phyloP scores from a whole-genome alignment of 257 asterid species.

The Salvia miltiorrhiza region DNA sequence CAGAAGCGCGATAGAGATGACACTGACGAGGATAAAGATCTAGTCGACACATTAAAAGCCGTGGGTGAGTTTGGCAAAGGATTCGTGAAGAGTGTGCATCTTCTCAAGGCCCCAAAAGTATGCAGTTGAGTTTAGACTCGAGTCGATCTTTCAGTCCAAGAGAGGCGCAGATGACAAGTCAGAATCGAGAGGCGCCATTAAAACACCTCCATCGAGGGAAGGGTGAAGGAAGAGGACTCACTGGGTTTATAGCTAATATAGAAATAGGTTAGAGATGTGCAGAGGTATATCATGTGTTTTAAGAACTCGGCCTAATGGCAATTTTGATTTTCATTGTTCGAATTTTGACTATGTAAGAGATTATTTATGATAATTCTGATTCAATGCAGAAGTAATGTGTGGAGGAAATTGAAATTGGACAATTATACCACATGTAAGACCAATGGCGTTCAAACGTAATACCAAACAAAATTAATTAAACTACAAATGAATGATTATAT shows the following conservation, averaged over 20 bases:
- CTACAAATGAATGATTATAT: too few relatives aligned
- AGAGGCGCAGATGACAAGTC: not conserved
- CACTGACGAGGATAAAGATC: conserved; percentile 34
- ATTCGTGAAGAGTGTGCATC: conserved; percentile 64
- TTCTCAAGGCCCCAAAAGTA: conserved; percentile 64
- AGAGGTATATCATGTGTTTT: not conserved
- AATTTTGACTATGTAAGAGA: not conserved
- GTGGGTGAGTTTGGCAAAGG: conserved; percentile 91
- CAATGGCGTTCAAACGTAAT: too few relatives aligned
- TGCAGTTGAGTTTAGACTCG: conserved; percentile 15
- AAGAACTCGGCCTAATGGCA: not conserved
- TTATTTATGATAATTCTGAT: not conserved
- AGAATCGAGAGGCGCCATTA: not conserved
- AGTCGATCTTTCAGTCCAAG: not conserved
- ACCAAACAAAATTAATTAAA: too few relatives aligned
- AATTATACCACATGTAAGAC: too few relatives aligned
- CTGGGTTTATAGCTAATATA: not conserved
- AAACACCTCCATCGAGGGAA: not conserved
- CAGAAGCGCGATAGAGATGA: conserved; percentile 81
- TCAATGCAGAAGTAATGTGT: not conserved
- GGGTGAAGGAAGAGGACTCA: not conserved
- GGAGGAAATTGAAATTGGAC: too few relatives aligned
- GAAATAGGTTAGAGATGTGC: not conserved
- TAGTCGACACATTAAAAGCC: conserved; percentile 44
- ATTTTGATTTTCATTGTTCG: not conserved